Evolutionary conservation across 257 asterid genomes (phyloP).

Genomic region (Solanum lycopersicoides): DNA sequence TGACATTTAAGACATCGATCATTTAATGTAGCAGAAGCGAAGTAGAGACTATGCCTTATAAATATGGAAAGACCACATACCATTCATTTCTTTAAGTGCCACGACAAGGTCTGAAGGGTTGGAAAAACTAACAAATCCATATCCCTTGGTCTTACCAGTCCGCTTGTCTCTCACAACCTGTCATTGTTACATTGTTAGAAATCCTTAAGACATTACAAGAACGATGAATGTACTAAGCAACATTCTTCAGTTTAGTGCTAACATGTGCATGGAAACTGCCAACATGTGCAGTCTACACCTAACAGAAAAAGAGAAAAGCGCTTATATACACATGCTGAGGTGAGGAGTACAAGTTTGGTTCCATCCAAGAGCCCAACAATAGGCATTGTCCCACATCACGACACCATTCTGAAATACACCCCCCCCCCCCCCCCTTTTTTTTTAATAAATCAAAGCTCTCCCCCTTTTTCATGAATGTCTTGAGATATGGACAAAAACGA

Average conservation of each 20-base stretch:
- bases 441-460: background rate
- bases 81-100: slow-evolving; percentile 88
- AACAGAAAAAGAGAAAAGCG: background rate
- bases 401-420: background rate
- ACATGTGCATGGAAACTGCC: background rate
- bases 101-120: slow-evolving; percentile 74
- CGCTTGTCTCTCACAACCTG: slow-evolving; percentile 92
- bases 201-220: background rate
- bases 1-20: background rate
- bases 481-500: background rate
- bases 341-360: background rate
- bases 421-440: background rate
- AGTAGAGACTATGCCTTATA: background rate
- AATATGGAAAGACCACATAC: slow-evolving; percentile 21
- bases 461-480: background rate
- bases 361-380: background rate
- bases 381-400: background rate
- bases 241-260: background rate
- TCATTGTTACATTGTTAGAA: slow-evolving; percentile 1
- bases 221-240: background rate
- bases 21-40: background rate
- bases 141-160: slow-evolving; percentile 92
- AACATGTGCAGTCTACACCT: background rate
- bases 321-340: background rate
- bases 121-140: slow-evolving; percentile 88